phyloP scores from a whole-genome alignment of 2,329 filamentous ascomycete species.

The Xylogone sp. region DNA sequence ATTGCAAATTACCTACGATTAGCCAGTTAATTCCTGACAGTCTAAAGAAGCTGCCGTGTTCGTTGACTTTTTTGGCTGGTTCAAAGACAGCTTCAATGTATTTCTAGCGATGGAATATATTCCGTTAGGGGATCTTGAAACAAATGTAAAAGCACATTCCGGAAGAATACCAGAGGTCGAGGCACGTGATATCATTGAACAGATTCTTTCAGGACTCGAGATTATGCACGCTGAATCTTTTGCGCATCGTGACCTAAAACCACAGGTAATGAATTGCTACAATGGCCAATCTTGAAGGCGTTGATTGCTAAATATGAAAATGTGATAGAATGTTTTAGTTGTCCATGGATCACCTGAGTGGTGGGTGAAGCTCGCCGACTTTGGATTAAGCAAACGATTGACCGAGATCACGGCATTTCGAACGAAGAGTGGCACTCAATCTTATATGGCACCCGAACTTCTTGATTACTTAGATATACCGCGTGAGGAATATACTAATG shows the following conservation, averaged over 20 bases:
- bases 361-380: slow-evolving; percentile 37
- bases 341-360: slow-evolving; percentile 21
- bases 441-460: slow-evolving; percentile 16
- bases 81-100: slow-evolving; percentile 22
- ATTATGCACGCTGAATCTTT: slow-evolving; percentile 32
- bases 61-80: slow-evolving; percentile 34
- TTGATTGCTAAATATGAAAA: background rate
- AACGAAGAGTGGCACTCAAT: slow-evolving; percentile 11
- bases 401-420: slow-evolving; percentile 7
- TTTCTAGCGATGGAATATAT: slow-evolving; percentile 37
- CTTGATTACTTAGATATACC: background rate
- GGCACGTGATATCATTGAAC: slow-evolving; percentile 19
- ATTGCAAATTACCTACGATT: background rate
- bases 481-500: slow-evolving; percentile 7
- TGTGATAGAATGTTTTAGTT: slow-evolving; percentile 30
- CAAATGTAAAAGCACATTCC: slow-evolving; percentile 7
- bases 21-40: background rate
- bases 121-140: slow-evolving; percentile 23
- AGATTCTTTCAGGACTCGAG: slow-evolving; percentile 30
- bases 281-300: background rate
- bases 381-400: slow-evolving; percentile 32
- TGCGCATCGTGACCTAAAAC: slow-evolving; percentile 35
- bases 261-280: slow-evolving; percentile 20
- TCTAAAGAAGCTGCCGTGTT: slow-evolving; percentile 11
- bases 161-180: slow-evolving; percentile 16